A percentile compares a stretch with the other conserved stretches of the same genome.
Evolutionary conservation across 306 rosid species (phyloP).

Genomic region (Acacia confusa): DNA sequence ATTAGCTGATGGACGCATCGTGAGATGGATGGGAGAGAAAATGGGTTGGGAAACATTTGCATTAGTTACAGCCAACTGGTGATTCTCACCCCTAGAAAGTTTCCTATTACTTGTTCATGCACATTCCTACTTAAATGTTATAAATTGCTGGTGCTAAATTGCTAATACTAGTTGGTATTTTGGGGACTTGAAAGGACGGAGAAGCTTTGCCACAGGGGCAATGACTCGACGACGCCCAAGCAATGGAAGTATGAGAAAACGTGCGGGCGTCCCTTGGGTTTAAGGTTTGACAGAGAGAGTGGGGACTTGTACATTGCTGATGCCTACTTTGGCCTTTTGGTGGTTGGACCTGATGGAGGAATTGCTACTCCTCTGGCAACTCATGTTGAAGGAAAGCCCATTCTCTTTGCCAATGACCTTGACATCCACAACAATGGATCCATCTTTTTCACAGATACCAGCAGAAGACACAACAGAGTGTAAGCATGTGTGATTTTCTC

Average conservation of each 20-base stretch:
- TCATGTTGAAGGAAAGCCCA: constrained; percentile 69
- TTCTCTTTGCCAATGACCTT: constrained; percentile 91
- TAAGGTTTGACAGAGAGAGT: constrained; percentile 68
- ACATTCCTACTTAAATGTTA: background rate
- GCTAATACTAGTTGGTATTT: background rate
- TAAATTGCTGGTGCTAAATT: background rate
- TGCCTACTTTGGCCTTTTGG: constrained; percentile 79
- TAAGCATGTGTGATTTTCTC: constrained; percentile 23
- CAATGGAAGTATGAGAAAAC: constrained; percentile 89
- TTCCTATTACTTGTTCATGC: background rate
- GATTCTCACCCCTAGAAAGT: background rate
- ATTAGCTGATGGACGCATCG: constrained; percentile 88
- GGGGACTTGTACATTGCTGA: constrained; percentile 85
- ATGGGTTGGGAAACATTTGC: constrained; percentile 96
- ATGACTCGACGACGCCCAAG: constrained; percentile 72
- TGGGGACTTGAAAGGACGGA: constrained; percentile 59
- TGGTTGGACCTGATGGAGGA: constrained; percentile 87
- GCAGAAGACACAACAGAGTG: constrained; percentile 87
- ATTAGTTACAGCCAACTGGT: constrained; percentile 77
- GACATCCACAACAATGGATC: constrained; percentile 86
- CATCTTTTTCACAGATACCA: constrained; percentile 87
- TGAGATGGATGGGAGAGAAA: constrained; percentile 87
- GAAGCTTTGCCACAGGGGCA: constrained; percentile 67
- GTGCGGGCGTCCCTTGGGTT: constrained; percentile 86
- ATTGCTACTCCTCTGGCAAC: constrained; percentile 68